Base-by-base conservation (phyloP, 2,329 filamentous ascomycete species). In the Cephalotrichum gorgonifer region DNA sequence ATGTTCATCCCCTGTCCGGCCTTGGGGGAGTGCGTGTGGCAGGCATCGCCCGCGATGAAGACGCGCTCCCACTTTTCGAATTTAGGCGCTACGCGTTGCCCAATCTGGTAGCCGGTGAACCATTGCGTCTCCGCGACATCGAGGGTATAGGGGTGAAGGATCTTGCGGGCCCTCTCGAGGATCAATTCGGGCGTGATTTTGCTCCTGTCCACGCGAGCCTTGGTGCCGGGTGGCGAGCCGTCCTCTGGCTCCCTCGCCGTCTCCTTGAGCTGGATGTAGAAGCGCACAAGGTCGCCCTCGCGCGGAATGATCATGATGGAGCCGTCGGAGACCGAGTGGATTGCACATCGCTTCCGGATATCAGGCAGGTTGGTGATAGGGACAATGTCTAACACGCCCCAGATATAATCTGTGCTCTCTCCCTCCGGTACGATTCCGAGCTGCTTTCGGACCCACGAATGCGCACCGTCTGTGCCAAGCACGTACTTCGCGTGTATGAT, bases 1-100 rank as follows among this genome's bases (percentile, higher is more conserved):
- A 83, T 74, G 55, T 85, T 85, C 79, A 84, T 83, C 23, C 80
- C 79, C 58, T 82, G 78, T 2, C 78, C 78, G 3, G 76, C 78
- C 58, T 81, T 81, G 5, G 77, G 77, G 1, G 49, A 52, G 49
- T 67, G 62, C 1, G 64, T 67, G 55, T 68, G 66, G 4, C 73
- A 70, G 3, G 75, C 78, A 59, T 81, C 50, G 6, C 81, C 81
- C 0, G 79, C 77, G 4, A 85, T 66, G 58, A 86, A 86, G n/a
- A 86, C 68, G 8, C 79, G 71, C 27, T 73, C 70, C 17, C 65
- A 62, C 22, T 67, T 66, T 47, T 69, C 73, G 61, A 81, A 81
- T 45, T 72, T 65, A 3, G 67, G 69, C 15, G 72, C 75, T 0
- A 83, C 71, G 17, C 80, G 66, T 57, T 83, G 79, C 1, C 78